These are phyloP conservation scores for Cucumis sativus DNA, from an alignment of 306 rosid genomes.

Conservation along the genomic window DNA sequence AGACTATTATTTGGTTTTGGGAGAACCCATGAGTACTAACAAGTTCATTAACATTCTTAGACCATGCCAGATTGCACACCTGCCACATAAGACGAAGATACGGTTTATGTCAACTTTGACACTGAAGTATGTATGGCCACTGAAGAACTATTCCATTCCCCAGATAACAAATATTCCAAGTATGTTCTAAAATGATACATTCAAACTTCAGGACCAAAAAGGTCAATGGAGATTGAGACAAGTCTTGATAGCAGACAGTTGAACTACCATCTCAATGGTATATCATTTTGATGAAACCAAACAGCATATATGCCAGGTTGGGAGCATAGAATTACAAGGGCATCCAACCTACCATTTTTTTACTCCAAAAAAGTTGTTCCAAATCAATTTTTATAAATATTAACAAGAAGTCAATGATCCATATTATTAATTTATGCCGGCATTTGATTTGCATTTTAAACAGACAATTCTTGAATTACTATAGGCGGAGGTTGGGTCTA, in stretches of 20 bases:
- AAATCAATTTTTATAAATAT: background rate
- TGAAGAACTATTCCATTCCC: background rate
- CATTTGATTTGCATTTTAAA: background rate
- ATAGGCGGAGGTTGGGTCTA: background rate
- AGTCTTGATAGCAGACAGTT: background rate
- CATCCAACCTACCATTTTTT: background rate
- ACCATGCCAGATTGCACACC: slow-evolving; percentile 99
- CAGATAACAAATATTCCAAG: background rate
- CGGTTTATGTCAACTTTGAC: background rate
- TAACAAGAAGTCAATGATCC: background rate
- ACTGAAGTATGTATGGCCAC: background rate
- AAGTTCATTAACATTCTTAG: slow-evolving; percentile 92
- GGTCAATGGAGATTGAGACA: background rate
- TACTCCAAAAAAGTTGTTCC: background rate
- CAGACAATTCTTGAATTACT: background rate
- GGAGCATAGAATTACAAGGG: background rate
- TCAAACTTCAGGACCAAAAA: background rate
- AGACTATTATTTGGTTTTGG: slow-evolving; percentile 93
- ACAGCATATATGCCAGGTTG: slow-evolving; percentile 1
- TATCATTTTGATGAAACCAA: slow-evolving; percentile 3
- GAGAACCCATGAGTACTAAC: slow-evolving; percentile 99
- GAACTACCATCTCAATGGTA: background rate
- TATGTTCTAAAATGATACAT: background rate
- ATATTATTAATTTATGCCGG: background rate
- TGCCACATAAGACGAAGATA: slow-evolving; percentile 21